phyloP scores from a whole-genome alignment of 2,329 filamentous ascomycete genomes.

The Davidsoniella eucalypti region DNA sequence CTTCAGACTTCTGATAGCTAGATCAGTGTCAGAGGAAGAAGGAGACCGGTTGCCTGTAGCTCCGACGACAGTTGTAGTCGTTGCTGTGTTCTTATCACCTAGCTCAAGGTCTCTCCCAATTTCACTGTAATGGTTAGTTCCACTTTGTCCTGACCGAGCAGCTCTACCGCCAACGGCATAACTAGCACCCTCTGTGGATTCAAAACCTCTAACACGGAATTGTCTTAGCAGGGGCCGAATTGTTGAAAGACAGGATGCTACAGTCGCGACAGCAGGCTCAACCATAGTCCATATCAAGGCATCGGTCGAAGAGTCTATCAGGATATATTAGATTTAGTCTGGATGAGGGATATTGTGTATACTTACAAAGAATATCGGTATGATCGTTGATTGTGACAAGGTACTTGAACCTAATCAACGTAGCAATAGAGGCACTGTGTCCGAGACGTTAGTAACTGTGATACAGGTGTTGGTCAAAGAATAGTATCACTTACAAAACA shows the following conservation, averaged over 20 bases:
- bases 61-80: constrained; percentile 5
- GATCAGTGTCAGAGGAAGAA: constrained; percentile 7
- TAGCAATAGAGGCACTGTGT: constrained; percentile 34
- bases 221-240: constrained; percentile 36
- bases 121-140: constrained; percentile 13
- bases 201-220: constrained; percentile 31
- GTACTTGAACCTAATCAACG: constrained; percentile 34
- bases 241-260: constrained; percentile 36
- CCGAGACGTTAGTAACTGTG: neutral
- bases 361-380: constrained; percentile 32
- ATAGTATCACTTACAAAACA: constrained; percentile 25
- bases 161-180: constrained; percentile 5
- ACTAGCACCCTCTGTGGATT: constrained; percentile 13
- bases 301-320: constrained; percentile 28
- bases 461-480: too few species aligned
- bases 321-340: neutral
- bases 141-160: constrained; percentile 19
- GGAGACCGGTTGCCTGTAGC: constrained; percentile 8
- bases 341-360: neutral
- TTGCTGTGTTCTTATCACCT: constrained; percentile 8
- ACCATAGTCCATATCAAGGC: constrained; percentile 41
- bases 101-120: constrained; percentile 8
- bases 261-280: constrained; percentile 38
- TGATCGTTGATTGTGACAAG: constrained; percentile 28
- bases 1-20: too few species aligned